Evolutionary conservation across 2,329 filamentous ascomycete genomes (phyloP).

Genomic region (Aureobasidium sp.): DNA sequence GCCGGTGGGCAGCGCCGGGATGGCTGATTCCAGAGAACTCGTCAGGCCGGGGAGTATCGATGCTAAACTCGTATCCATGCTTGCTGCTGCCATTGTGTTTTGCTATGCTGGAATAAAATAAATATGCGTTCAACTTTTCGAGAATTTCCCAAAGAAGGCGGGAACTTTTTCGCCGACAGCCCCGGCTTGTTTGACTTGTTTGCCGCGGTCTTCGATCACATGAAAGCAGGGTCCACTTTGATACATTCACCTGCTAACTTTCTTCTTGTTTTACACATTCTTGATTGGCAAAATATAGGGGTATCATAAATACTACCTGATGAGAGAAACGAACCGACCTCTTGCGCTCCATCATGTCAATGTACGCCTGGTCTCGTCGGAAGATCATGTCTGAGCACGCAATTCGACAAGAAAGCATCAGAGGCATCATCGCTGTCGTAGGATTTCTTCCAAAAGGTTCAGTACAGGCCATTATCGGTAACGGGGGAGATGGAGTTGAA

Average conservation of each 20-base stretch:
- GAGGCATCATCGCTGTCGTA: constrained; percentile 14
- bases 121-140: background rate
- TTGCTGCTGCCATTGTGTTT: background rate
- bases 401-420: background rate
- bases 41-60: constrained; percentile 36
- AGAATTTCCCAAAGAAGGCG: constrained; percentile 3
- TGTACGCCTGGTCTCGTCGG: background rate
- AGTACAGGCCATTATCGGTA: constrained; percentile 48
- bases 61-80: constrained; percentile 25
- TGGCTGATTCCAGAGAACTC: constrained; percentile 58
- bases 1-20: constrained; percentile 45
- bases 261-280: background rate
- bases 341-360: background rate
- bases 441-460: constrained; percentile 20
- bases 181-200: constrained; percentile 1
- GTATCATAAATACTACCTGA: constrained; percentile 9
- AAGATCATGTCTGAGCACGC: background rate
- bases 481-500: constrained; percentile 46
- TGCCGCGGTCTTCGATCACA: background rate
- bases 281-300: constrained; percentile 4
- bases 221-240: constrained; percentile 8
- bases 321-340: background rate
- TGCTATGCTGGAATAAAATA: background rate
- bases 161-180: background rate
- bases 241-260: background rate